Evolutionary conservation across 345 rosid species (phyloP), one percentile per base, ranked within the genome.

Genomic region (Syzygium jambos): DNA sequence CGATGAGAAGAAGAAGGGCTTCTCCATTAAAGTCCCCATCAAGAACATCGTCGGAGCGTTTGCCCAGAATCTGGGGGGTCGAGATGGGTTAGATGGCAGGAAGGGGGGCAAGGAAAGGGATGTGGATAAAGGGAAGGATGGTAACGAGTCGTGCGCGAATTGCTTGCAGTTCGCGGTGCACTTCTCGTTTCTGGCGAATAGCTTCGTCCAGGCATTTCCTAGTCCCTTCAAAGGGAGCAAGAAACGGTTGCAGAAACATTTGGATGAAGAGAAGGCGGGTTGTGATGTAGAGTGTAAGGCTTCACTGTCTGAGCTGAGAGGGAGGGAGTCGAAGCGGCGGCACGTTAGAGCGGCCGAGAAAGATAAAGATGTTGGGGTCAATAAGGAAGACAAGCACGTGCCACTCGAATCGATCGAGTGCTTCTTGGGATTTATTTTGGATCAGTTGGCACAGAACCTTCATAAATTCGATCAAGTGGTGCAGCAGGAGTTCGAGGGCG

Each of bases 151-250:
- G 89, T 94, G 98, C 87, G 57, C 89, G 2, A 94, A 94, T 84
- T 96, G 98, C 90, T 93, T 94, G 89, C 95, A 93, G 89, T 96
- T 96, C 93, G 95, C 97, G 0, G 92, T 94, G 88, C 92, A 95
- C 85, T 95, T 95, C 95, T 93, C 98, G 14, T 87, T 95, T 92
- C 89, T 95, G 93, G 93, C 95, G 43, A 93, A 93, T 90, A 94
- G 95, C 85, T 92, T 96, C 86, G 93, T 91, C 84, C 95, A 95
- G 91, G 93, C 97, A 80, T 89, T 94, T 84, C 96, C 96, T 27
- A 86, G 88, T 88, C 98, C 95, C 0, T 94, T 94, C 53, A 94
- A 94, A 89, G 87, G 78, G 16, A 90, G 89, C 55, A 95, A 94
- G 91, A 94, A 92, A 87, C 87, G 90, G 91, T 57, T 92, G 89